Base-by-base conservation (phyloP, 73 alveolate species). In the Paraurostyla sp. region DNA sequence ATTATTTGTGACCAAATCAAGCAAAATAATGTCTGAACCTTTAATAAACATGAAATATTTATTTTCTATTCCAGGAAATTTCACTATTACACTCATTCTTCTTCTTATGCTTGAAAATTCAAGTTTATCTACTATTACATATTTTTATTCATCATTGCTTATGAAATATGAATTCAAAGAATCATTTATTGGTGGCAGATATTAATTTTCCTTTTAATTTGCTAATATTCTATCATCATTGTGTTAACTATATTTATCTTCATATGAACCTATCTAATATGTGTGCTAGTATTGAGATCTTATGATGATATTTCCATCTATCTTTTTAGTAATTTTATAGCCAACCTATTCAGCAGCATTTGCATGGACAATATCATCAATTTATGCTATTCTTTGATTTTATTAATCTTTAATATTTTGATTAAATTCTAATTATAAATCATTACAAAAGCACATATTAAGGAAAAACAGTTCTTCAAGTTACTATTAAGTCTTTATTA, bases 61-160 rank as follows among this genome's bases (percentile, higher is more conserved):
- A 42, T 75, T 36, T n/a, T 75, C 43, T 18, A 56, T 16, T 22
- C 16, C 27, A 32, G 43, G 65, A 3, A 58, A 65, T 38, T 84
- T 49, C 30, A 97, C 87, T 40, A 97, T 90, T 0, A 97, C 96
- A 59, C 97, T 91, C 98, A 94, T 97, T 92, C 99, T 95, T 69
- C 96, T 97, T 57, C 99, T 91, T 62, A 94, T 98, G 42, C 97
- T 89, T 59, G 97, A 92, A 90, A 97, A 97, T 42, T 94, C 97
- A 49, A 97, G 82, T 9, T 90, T 87, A 71, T 89, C 91, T 54
- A 97, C 57, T 0, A 94, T 87, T 80, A 94, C 82, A 69, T 93
- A 95, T 20, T 35, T n/a, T 25, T 69, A 59, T 9, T 69, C 48
- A n/a, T n/a, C n/a, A n/a, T n/a, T n/a, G n/a, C n/a, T n/a, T n/a